Evolutionary conservation across 1,139 yeast species (phyloP).

Genomic region (Suhomyces chickasaworum): DNA sequence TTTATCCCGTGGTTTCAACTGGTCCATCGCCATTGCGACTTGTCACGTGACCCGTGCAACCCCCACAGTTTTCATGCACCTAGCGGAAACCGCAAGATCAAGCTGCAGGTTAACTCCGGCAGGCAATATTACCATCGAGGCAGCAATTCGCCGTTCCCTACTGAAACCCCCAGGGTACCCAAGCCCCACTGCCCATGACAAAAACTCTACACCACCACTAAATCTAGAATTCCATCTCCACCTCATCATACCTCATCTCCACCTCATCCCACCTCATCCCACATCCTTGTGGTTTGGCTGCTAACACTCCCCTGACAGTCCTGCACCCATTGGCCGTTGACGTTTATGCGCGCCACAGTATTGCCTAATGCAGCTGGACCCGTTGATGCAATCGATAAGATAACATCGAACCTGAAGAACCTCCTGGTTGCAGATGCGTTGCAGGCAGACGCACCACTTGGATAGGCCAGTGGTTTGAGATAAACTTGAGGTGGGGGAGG

Average conservation of each 20-base stretch:
- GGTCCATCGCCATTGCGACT: constrained; percentile 3
- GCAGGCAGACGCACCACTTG: too few species aligned
- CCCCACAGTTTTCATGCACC: constrained; percentile 1
- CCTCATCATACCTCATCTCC: too few species aligned
- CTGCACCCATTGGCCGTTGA: neutral
- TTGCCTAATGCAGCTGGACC: neutral
- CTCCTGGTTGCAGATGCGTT: too few species aligned
- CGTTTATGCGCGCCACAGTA: neutral
- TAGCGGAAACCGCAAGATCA: neutral
- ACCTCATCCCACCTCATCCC: too few species aligned
- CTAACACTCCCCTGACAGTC: neutral
- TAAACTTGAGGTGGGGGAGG: too few species aligned
- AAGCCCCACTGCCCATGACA: neutral
- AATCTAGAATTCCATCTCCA: too few species aligned
- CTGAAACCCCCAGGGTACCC: neutral
- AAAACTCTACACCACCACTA: too few species aligned
- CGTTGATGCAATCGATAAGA: neutral
- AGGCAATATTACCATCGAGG: neutral
- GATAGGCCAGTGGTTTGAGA: too few species aligned
- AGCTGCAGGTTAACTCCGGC: neutral
- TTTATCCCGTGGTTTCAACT: too few species aligned
- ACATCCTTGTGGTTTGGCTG: neutral
- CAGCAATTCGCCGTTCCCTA: neutral
- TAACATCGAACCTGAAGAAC: too few species aligned
- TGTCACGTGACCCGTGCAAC: constrained; percentile 13